These are phyloP conservation scores for Fusarium avenaceum DNA, from an alignment of 2,329 filamentous ascomycete genomes.

Conservation along the genomic window DNA sequence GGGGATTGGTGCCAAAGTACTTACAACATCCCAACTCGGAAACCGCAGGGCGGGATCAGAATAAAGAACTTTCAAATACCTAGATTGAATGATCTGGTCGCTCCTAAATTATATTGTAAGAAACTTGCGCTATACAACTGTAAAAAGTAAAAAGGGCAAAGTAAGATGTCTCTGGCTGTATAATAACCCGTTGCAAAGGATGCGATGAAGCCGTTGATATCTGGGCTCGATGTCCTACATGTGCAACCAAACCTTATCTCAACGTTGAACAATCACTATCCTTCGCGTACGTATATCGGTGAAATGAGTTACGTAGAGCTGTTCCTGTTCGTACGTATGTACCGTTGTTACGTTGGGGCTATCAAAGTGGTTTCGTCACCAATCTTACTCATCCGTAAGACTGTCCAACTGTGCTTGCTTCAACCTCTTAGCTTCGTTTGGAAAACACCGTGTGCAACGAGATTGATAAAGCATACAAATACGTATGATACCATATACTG, in stretches of 20 bases:
- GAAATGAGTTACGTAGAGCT: neutral
- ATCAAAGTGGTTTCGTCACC: neutral
- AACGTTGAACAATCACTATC: constrained; percentile 5
- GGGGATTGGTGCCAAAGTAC: too few species aligned
- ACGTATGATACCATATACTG: too few species aligned
- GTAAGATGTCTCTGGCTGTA: neutral
- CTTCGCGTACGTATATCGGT: too few species aligned
- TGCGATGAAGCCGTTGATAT: constrained; percentile 6
- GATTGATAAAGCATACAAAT: neutral
- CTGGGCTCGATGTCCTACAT: constrained; percentile 10
- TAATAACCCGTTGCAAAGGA: neutral
- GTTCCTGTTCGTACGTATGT: neutral
- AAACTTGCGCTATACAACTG: neutral
- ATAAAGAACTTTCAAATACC: too few species aligned
- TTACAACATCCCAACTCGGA: too few species aligned
- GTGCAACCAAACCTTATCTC: constrained; percentile 16
- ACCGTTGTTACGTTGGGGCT: neutral
- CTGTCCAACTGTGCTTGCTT: neutral
- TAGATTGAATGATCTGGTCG: neutral
- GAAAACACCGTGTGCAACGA: neutral
- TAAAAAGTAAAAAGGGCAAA: neutral
- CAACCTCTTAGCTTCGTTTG: neutral
- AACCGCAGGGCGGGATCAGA: too few species aligned
- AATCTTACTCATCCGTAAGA: neutral
- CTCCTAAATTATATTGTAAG: neutral